Conservation (phyloP, 73 alveolate genomes). For the Tetrahymena elliotti region DNA sequence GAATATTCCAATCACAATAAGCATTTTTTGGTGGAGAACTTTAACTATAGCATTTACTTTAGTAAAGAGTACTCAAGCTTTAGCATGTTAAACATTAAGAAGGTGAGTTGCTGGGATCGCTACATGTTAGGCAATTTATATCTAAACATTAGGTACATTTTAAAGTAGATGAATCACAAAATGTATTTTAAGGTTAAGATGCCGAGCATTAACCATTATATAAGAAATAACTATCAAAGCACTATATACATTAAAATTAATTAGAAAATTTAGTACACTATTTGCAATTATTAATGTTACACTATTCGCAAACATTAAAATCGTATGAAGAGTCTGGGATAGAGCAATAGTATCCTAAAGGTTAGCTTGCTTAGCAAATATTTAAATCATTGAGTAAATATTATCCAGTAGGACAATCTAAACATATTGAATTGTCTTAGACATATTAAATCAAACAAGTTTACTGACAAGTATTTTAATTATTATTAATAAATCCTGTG, state of each 20-base stretch:
- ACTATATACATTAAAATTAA: not conserved
- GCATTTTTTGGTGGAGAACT: not conserved
- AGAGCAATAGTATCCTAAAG: not conserved
- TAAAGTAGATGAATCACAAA: not conserved
- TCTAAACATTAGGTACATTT: not conserved
- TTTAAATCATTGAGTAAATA: not conserved
- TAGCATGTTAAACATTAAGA: not conserved
- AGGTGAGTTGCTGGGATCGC: not conserved
- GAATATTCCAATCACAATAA: not conserved
- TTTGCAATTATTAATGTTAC: not conserved
- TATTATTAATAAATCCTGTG: not conserved
- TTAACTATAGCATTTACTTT: too few relatives aligned
- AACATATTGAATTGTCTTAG: not conserved
- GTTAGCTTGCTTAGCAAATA: not conserved
- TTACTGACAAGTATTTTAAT: not conserved
- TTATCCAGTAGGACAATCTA: not conserved
- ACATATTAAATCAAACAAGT: not conserved
- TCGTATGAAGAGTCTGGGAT: not conserved
- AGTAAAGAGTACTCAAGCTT: too few relatives aligned
- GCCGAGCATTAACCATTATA: not conserved
- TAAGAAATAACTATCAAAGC: not conserved
- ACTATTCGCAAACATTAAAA: not conserved
- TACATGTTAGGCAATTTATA: not conserved
- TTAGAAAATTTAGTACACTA: not conserved
- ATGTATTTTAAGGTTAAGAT: not conserved